Conservation (phyloP, 192 early-diverging fungal genomes). For the Phycomyces blakesleeanus region DNA sequence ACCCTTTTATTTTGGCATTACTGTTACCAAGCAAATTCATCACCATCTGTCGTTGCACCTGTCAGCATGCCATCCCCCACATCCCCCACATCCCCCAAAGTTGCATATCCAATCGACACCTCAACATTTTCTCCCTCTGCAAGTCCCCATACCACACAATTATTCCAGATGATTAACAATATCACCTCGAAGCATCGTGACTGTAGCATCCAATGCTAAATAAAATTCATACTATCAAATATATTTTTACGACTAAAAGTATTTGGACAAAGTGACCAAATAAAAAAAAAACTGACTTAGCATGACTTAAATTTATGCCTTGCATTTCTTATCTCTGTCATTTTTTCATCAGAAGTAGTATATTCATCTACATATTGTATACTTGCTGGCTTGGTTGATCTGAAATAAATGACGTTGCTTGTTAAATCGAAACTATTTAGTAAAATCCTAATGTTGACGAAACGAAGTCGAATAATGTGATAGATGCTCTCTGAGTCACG, state of each 20-base stretch:
- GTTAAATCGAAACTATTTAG: conserved; percentile 17
- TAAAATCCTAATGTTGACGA: conserved; percentile 12
- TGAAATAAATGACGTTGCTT: conserved; percentile 11
- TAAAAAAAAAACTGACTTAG: background rate
- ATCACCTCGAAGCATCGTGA: conserved; percentile 1
- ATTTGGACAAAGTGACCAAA: too few relatives aligned
- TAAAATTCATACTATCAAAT: background rate
- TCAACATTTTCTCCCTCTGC: conserved; percentile 16
- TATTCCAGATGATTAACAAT: conserved; percentile 19
- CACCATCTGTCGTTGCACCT: conserved; percentile 1
- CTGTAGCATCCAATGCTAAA: background rate
- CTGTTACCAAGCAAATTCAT: conserved; percentile 6
- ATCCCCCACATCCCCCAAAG: conserved; percentile 7
- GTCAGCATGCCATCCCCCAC: conserved; percentile 4
- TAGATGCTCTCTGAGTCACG: too few relatives aligned
- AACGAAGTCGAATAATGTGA: too few relatives aligned
- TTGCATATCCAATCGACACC: conserved; percentile 21
- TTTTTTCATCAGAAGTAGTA: conserved; percentile 15
- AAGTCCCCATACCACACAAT: conserved; percentile 13
- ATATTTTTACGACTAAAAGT: too few relatives aligned
- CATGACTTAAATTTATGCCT: conserved; percentile 15
- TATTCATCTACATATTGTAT: conserved; percentile 19
- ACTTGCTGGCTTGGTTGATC: conserved; percentile 14
- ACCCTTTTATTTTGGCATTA: conserved; percentile 17
- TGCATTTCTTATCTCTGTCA: conserved; percentile 20